phyloP scores from a whole-genome alignment of 495 filamentous ascomycete species.

The Xylaria telfairii region DNA sequence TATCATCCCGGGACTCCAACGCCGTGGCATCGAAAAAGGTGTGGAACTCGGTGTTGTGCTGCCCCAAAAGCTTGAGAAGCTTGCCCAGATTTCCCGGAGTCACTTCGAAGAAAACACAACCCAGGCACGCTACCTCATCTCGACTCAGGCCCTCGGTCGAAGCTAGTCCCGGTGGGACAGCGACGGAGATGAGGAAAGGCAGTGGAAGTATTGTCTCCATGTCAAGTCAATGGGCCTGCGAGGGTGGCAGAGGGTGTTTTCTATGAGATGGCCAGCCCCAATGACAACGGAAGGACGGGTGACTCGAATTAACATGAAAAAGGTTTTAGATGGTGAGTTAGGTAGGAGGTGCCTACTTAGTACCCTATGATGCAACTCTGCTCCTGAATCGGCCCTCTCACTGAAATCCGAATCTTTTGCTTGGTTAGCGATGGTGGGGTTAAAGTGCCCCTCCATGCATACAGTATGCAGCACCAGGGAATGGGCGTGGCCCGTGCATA shows the following conservation, averaged over 20 bases:
- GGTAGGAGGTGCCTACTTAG: too few species aligned
- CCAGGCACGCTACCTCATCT: constrained; percentile 79
- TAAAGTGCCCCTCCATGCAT: constrained; percentile 23
- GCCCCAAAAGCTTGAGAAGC: constrained; percentile 69
- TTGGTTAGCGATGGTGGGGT: constrained; percentile 24
- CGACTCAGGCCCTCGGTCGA: constrained; percentile 62
- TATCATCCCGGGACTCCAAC: constrained; percentile 69
- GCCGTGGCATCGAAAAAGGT: constrained; percentile 78
- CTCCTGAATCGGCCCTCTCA: constrained; percentile 21
- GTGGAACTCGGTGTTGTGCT: constrained; percentile 69
- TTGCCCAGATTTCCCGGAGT: constrained; percentile 61
- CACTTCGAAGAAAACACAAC: constrained; percentile 74
- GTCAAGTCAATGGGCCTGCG: constrained; percentile 22
- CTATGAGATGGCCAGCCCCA: not conserved
- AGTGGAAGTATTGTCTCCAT: constrained; percentile 64
- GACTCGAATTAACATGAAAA: constrained; percentile 28
- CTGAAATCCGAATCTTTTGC: constrained; percentile 14
- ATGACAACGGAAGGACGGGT: constrained; percentile 15
- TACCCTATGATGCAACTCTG: constrained; percentile 24
- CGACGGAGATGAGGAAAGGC: constrained; percentile 64
- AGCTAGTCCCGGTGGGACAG: constrained; percentile 57
- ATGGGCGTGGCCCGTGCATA: constrained; percentile 37
- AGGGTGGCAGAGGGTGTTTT: not conserved
- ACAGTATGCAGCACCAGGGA: not conserved
- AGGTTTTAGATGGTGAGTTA: constrained; percentile 16